A percentile compares a stretch with the other conserved stretches of the same genome.
Evolutionary conservation across 2,329 filamentous ascomycete genomes (phyloP).

Genomic region (Fusarium siculi): DNA sequence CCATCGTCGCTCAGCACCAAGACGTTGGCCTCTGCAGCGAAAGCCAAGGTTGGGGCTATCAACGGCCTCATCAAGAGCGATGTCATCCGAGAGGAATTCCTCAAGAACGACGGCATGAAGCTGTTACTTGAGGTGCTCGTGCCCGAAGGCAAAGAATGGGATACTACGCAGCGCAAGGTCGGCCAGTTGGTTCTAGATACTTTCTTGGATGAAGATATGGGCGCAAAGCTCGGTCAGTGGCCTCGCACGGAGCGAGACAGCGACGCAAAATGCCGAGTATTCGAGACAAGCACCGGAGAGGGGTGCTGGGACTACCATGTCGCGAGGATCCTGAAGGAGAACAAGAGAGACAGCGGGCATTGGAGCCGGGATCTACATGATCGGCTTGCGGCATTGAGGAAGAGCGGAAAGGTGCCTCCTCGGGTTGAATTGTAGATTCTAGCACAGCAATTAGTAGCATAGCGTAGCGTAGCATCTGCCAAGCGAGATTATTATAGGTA

Average conservation of each 20-base stretch:
- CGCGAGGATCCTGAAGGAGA: slow-evolving; percentile 51
- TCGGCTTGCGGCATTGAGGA: slow-evolving; percentile 49
- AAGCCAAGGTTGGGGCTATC: slow-evolving; percentile 61
- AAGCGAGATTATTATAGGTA: neutral
- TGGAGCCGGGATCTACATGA: slow-evolving; percentile 59
- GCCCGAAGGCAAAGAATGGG: slow-evolving; percentile 60
- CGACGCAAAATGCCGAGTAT: slow-evolving; percentile 51
- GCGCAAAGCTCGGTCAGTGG: slow-evolving; percentile 67
- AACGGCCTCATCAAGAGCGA: slow-evolving; percentile 66
- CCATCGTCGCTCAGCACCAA: slow-evolving; percentile 38
- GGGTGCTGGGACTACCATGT: slow-evolving; percentile 70
- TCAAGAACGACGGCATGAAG: slow-evolving; percentile 64
- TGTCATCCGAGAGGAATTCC: slow-evolving; percentile 64
- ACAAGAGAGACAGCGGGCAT: slow-evolving; percentile 51
- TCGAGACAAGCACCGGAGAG: slow-evolving; percentile 51
- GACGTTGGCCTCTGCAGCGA: slow-evolving; percentile 44
- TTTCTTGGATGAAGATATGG: slow-evolving; percentile 74
- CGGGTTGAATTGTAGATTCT: slow-evolving; percentile 51
- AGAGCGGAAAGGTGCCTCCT: slow-evolving; percentile 40
- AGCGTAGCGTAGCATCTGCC: neutral
- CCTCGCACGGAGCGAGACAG: slow-evolving; percentile 53
- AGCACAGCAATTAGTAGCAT: neutral
- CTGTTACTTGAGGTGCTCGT: slow-evolving; percentile 64
- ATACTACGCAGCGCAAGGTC: slow-evolving; percentile 62
- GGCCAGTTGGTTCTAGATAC: slow-evolving; percentile 70